Evolutionary conservation across 495 filamentous ascomycete genomes (phyloP).

Genomic region (Talaromyces thailandensis): DNA sequence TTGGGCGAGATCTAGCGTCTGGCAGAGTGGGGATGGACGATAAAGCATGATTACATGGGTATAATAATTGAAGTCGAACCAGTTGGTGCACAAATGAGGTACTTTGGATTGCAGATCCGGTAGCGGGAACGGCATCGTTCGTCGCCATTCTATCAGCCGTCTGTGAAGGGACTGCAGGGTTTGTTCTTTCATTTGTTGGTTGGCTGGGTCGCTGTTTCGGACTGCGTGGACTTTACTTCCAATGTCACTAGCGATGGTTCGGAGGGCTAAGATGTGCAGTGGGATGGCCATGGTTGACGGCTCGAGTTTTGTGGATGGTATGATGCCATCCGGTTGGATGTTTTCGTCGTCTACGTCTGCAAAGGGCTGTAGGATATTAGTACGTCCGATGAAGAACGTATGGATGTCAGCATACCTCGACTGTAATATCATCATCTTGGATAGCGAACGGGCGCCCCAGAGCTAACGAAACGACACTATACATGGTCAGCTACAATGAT

Average conservation of each 20-base stretch:
- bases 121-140: slow-evolving; percentile 32
- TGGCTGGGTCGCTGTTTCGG: slow-evolving; percentile 8
- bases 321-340: slow-evolving; percentile 17
- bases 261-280: slow-evolving; percentile 26
- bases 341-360: slow-evolving; percentile 24
- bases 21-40: slow-evolving; percentile 26
- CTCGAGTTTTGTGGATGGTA: slow-evolving; percentile 10
- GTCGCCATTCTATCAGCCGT: slow-evolving; percentile 27
- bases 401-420: slow-evolving; percentile 14
- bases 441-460: slow-evolving; percentile 31
- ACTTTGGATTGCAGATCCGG: slow-evolving; percentile 25
- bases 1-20: slow-evolving; percentile 15
- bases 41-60: slow-evolving; percentile 28
- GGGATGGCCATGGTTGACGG: slow-evolving; percentile 29
- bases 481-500: neutral
- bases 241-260: slow-evolving; percentile 28
- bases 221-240: slow-evolving; percentile 17
- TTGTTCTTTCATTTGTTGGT: slow-evolving; percentile 14
- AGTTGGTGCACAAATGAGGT: slow-evolving; percentile 27
- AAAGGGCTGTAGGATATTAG: slow-evolving; percentile 19
- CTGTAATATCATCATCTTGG: slow-evolving; percentile 29
- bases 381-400: neutral
- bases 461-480: slow-evolving; percentile 28
- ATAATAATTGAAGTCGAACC: slow-evolving; percentile 36
- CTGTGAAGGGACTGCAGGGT: slow-evolving; percentile 21